Conservation (phyloP, 1,284 basidiomycete genomes). For the Ustilago tritici region DNA sequence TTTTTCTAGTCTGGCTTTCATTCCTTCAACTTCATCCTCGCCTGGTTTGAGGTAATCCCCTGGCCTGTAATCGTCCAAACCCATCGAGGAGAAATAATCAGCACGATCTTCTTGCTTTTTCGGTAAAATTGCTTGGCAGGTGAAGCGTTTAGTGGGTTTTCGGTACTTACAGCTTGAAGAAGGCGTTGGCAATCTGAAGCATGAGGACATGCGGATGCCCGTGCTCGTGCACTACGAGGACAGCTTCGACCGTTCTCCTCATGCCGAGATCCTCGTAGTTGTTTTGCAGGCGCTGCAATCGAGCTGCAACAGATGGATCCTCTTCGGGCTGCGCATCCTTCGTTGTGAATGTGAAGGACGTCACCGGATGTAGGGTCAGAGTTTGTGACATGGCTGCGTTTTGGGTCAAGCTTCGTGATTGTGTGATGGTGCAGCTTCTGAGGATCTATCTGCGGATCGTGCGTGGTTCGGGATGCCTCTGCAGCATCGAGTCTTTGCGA, state of each 20-base stretch:
- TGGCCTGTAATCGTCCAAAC: constrained; percentile 74
- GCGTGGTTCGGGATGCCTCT: neutral
- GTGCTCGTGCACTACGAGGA: constrained; percentile 86
- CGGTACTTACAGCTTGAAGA: constrained; percentile 88
- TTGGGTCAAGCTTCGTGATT: neutral
- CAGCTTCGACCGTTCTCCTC: constrained; percentile 93
- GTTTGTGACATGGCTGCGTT: constrained; percentile 48
- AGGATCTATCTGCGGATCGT: neutral
- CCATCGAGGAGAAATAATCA: neutral
- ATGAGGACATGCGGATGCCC: constrained; percentile 83
- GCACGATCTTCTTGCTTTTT: neutral
- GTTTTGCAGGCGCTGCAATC: constrained; percentile 75
- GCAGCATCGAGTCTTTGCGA: neutral
- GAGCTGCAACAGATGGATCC: constrained; percentile 85
- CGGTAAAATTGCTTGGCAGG: neutral
- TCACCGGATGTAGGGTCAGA: constrained; percentile 77
- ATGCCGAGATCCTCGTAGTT: constrained; percentile 96
- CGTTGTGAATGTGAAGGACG: constrained; percentile 89
- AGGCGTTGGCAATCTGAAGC: constrained; percentile 97
- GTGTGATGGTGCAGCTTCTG: neutral
- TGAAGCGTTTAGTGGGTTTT: neutral
- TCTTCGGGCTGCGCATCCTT: constrained; percentile 96
- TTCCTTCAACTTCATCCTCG: constrained; percentile 89
- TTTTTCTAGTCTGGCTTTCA: constrained; percentile 87
- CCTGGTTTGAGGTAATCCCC: constrained; percentile 98